Base-by-base conservation (phyloP, 176 grass and related monocot genomes). In the Rhynchospora breviuscula region DNA sequence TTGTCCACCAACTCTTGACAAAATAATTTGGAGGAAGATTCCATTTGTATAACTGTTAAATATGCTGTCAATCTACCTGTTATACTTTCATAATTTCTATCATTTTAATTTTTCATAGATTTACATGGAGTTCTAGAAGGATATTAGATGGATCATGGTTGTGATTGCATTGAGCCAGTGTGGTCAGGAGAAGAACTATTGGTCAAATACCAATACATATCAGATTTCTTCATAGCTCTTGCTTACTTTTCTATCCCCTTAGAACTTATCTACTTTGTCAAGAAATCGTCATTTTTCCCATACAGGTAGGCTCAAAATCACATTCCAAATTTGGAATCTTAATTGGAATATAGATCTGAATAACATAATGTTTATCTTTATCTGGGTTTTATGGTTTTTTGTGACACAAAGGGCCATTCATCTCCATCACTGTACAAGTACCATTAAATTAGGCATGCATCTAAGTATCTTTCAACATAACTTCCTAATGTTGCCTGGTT, bases 181-280 rank as follows among this genome's bases (percentile, higher is more conserved):
- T 97, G 91, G 93, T 87, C 87, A 65, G 86, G 86, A 0, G 94
- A 97, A 85, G 94, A 97, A 66, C 91, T 97, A 75, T 79, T 97
- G 48, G 72, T 92, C n/a, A 97, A 97, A 83, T 97, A 97, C 84
- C 94, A 97, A 87, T 94, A 94, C 66, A 94, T 91, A 89, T 94
- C 92, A 15, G 94, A 97, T 87, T 94, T 97, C 53, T 92, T 97
- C 8, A 94, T 92, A 26, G 94, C 92, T 10, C 66, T 94, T 69
- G 92, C 94, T 0, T 97, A 97, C 85, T 97, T 97, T 83, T 97
- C 94, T 1, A 97, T 97, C 77, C 94, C 92, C 21, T 87, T 97
- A 60, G 92, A 97, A 88, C 91, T 97, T 79, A 94, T 97, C 78
- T 97, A 97, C 86, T 97, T 97, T 53, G 91, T 97, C n/a, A 90